Conservation (phyloP, 345 rosid genomes). For the Pelargonium nanum region DNA sequence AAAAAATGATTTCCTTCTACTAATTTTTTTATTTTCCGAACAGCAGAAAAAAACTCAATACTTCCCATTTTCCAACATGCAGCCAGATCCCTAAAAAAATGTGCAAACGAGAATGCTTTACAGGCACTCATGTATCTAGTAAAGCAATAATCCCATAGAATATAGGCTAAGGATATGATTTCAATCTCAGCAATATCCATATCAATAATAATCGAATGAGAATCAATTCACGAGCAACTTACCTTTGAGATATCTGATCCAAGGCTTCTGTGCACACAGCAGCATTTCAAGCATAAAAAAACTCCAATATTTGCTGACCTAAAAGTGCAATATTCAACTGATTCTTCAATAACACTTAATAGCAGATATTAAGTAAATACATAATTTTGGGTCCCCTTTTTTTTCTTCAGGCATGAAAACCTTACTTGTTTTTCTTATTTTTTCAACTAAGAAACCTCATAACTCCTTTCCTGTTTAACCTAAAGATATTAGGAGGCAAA, state of each 20-base stretch:
- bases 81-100: too few species aligned
- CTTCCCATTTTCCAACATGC: too few species aligned
- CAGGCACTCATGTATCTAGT: too few species aligned
- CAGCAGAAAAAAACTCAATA: too few species aligned
- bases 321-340: constrained; percentile 20
- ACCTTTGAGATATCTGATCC: constrained; percentile 97
- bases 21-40: too few species aligned
- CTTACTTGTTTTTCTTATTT: background rate
- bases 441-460: background rate
- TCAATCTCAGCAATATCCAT: background rate
- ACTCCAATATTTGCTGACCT: constrained; percentile 99
- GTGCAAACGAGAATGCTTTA: too few species aligned
- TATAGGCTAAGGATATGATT: background rate
- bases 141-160: background rate
- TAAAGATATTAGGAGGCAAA: constrained; percentile 7
- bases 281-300: constrained; percentile 91
- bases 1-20: too few species aligned
- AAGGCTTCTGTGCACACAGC: constrained; percentile 96
- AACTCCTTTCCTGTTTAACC: background rate
- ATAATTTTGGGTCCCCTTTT: background rate
- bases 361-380: background rate
- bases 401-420: background rate
- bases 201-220: background rate
- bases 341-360: background rate
- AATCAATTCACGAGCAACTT: constrained; percentile 15